Percentiles rank a stretch among this genome's conserved stretches.
These are phyloP conservation scores for Cucurbita ficifolia DNA, from an alignment of 306 rosid species.

Conservation along the genomic window DNA sequence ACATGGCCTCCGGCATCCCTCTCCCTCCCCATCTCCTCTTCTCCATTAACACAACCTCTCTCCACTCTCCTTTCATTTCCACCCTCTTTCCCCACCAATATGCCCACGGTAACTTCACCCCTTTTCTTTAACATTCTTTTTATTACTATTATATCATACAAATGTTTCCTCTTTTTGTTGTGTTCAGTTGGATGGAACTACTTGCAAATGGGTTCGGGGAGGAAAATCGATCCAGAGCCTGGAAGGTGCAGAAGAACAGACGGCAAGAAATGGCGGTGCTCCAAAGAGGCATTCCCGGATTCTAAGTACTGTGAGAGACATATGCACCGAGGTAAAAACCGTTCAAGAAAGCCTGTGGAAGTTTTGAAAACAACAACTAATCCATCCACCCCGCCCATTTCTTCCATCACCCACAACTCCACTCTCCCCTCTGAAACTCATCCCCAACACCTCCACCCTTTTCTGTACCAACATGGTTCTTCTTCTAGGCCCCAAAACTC, in stretches of 20 bases:
- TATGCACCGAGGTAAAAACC: conserved; percentile 99
- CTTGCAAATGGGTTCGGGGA: conserved; percentile 79
- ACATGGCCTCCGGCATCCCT: conserved; percentile 85
- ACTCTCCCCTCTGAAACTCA: conserved; percentile 18
- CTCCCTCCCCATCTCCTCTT: conserved; percentile 80
- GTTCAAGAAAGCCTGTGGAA: conserved; percentile 99
- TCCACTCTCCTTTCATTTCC: conserved; percentile 50
- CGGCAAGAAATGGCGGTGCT: conserved; percentile 95
- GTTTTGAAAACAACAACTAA: conserved; percentile 41
- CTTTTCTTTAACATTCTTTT: background rate
- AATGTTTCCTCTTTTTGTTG: background rate
- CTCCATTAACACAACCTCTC: conserved; percentile 39
- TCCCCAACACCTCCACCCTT: conserved; percentile 6
- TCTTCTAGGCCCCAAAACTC: conserved; percentile 21
- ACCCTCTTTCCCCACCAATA: conserved; percentile 50
- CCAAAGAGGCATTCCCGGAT: conserved; percentile 87
- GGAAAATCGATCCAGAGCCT: conserved; percentile 90
- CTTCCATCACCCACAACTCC: conserved; percentile 32
- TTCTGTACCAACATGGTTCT: conserved; percentile 20
- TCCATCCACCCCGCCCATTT: conserved; percentile 24
- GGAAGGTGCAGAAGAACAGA: conserved; percentile 99
- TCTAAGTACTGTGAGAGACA: conserved; percentile 97
- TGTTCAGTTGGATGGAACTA: conserved; percentile 86
- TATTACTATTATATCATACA: too few relatives aligned
- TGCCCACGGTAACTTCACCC: conserved; percentile 24